These are phyloP conservation scores for Galerina marginata DNA, from an alignment of 768 basidiomycete genomes.

Conservation along the genomic window DNA sequence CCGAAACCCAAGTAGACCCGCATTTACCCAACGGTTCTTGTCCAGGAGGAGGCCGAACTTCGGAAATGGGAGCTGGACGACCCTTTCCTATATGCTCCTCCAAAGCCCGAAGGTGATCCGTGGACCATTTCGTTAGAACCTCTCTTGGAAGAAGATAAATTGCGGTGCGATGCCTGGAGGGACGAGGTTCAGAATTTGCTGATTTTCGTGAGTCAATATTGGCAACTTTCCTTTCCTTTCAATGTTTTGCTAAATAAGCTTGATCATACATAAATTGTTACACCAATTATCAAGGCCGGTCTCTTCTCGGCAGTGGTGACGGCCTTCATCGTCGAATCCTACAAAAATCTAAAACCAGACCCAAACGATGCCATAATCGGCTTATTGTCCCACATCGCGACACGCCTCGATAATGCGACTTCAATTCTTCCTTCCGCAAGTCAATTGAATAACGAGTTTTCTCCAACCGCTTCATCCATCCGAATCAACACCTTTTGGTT, in stretches of 20 bases:
- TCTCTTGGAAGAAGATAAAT: constrained; percentile 18
- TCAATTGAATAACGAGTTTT: neutral
- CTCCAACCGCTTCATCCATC: constrained; percentile 2
- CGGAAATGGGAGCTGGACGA: neutral
- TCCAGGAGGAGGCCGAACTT: neutral
- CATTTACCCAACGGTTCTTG: too few relatives aligned
- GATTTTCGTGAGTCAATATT: constrained; percentile 23
- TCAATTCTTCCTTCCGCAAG: neutral
- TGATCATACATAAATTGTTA: neutral
- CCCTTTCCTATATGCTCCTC: neutral
- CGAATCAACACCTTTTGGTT: constrained; percentile 23
- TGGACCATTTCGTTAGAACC: constrained; percentile 8
- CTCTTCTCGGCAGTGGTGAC: constrained; percentile 31
- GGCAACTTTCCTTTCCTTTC: neutral
- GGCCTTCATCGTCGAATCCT: constrained; percentile 16
- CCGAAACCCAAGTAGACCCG: too few relatives aligned
- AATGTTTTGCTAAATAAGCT: too few relatives aligned
- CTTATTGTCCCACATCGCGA: constrained; percentile 16
- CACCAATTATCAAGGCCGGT: constrained; percentile 18
- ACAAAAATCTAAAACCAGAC: constrained; percentile 22
- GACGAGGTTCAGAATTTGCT: constrained; percentile 25
- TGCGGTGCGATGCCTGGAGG: constrained; percentile 21
- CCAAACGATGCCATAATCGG: constrained; percentile 13
- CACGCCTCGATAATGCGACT: constrained; percentile 2
- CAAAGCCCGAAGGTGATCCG: constrained; percentile 7